Evolutionary conservation across 176 grass and related monocot species (phyloP), one percentile per base, ranked within the genome.

Genomic region (Poa annua): DNA sequence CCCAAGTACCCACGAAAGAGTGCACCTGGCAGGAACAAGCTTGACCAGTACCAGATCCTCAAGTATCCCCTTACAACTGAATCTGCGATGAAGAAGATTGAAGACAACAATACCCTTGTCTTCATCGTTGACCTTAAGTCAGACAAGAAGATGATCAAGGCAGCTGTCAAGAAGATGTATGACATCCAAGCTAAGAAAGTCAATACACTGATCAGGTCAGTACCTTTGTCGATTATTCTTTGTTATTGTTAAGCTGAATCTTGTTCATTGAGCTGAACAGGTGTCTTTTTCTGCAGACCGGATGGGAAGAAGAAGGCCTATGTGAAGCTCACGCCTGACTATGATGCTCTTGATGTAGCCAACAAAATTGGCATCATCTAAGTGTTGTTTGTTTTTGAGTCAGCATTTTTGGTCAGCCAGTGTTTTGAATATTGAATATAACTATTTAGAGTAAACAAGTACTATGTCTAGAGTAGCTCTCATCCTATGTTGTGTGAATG

Each of bases 241-340:
- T 80, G 70, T 20, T 25, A 7, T 48, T 6, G 15, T 13, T 24
- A 5, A 22, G 9, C 13, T 8, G 3, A 5, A 35, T 49, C 22
- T 21, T 60, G 3, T 33, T 8, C 50, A 25, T 32, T 61, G 2
- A 25, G 22, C 13, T 68, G 32, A 71, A 1, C 3, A 10, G 34
- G 39, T 22, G 8, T 51, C 49, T 2, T 51, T 4, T 67, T 21
- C 16, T 70, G 80, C 59, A 92, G 90, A 83, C 86, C 90, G 81
- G 86, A 92, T 69, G 90, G 86, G 8, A 92, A 87, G 34, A 92
- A 92, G 74, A 92, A 92, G 74, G 90, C 90, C 1, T 92, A 89
- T 26, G 90, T 92, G 67, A 92, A 74, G 14, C 71, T 74, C 13
- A 74, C 71, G 3, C 71, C 71, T 5, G 71, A 74, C 71, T 51